Conservation (phyloP, 176 grass and related monocot genomes). For the Eleusine coracana region DNA sequence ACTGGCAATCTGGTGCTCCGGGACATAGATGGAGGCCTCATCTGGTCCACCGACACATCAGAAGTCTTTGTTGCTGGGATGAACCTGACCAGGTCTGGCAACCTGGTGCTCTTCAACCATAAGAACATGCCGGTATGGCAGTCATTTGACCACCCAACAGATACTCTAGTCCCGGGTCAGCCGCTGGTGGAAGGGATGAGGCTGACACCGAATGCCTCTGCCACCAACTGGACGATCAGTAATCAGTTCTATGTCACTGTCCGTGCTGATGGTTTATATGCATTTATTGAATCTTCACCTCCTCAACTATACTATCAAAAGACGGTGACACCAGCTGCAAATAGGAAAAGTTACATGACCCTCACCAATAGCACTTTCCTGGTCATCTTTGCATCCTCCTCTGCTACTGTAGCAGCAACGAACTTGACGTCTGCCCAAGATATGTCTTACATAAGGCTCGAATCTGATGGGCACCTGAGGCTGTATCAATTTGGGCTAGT, state of each 20-base stretch:
- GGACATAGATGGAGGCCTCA: background rate
- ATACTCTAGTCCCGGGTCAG: constrained; percentile 40
- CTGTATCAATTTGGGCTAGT: background rate
- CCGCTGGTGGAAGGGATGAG: background rate
- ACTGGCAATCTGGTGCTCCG: constrained; percentile 7
- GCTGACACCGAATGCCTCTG: too few relatives aligned
- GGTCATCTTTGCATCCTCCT: too few relatives aligned
- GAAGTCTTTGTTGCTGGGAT: background rate
- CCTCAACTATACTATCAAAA: too few relatives aligned
- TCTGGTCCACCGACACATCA: constrained; percentile 42
- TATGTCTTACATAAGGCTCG: background rate
- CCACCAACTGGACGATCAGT: too few relatives aligned
- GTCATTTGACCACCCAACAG: constrained; percentile 47
- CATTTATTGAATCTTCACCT: too few relatives aligned
- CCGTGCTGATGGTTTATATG: background rate
- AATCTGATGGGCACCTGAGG: constrained; percentile 11
- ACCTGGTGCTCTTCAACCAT: constrained; percentile 38
- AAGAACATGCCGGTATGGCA: constrained; percentile 48
- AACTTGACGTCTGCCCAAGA: too few relatives aligned
- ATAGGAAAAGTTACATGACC: too few relatives aligned
- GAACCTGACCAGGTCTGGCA: constrained; percentile 38
- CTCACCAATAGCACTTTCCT: too few relatives aligned
- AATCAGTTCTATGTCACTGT: constrained; percentile 25
- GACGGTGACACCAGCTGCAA: too few relatives aligned
- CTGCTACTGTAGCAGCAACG: too few relatives aligned